phyloP scores from a whole-genome alignment of 176 grass and related monocot genomes.

The Carex kokanica region DNA sequence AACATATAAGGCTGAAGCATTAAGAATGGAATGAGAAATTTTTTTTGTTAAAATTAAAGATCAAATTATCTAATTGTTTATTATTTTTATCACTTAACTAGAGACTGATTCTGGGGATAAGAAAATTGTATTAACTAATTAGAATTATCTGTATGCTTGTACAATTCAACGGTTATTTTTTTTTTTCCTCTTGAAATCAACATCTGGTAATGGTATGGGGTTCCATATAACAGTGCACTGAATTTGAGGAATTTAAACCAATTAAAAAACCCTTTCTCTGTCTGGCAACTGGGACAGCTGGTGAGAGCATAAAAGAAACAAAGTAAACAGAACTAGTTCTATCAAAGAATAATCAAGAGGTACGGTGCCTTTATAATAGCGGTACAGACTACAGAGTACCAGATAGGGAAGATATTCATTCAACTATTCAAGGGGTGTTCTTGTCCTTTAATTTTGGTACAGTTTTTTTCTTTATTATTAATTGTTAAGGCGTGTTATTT shows the following conservation, averaged over 20 bases:
- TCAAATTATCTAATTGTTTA: too few relatives aligned
- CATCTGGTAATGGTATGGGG: conserved; percentile 19
- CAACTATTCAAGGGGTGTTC: not conserved
- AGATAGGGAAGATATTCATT: not conserved
- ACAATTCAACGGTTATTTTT: not conserved
- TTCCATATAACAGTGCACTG: conserved; percentile 23
- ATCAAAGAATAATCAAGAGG: conserved; percentile 27
- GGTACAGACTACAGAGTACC: conserved; percentile 16
- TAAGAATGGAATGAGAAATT: too few relatives aligned
- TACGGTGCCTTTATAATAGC: conserved; percentile 4
- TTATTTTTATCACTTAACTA: too few relatives aligned
- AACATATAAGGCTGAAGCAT: too few relatives aligned
- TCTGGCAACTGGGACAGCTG: conserved; percentile 9
- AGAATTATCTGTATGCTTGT: not conserved
- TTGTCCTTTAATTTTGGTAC: not conserved
- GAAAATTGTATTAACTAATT: not conserved
- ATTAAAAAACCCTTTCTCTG: conserved; percentile 10
- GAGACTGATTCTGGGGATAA: too few relatives aligned
- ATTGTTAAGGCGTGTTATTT: not conserved
- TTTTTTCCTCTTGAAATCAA: not conserved
- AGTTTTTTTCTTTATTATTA: not conserved
- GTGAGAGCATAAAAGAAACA: not conserved
- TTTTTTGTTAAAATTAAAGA: too few relatives aligned
- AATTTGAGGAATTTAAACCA: not conserved
- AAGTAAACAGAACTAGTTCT: conserved; percentile 3